Percentiles rank a stretch among this genome's conserved stretches.
These are phyloP conservation scores for Colletotrichum sp. DNA, from an alignment of 2,329 filamentous ascomycete genomes.

Conservation along the genomic window DNA sequence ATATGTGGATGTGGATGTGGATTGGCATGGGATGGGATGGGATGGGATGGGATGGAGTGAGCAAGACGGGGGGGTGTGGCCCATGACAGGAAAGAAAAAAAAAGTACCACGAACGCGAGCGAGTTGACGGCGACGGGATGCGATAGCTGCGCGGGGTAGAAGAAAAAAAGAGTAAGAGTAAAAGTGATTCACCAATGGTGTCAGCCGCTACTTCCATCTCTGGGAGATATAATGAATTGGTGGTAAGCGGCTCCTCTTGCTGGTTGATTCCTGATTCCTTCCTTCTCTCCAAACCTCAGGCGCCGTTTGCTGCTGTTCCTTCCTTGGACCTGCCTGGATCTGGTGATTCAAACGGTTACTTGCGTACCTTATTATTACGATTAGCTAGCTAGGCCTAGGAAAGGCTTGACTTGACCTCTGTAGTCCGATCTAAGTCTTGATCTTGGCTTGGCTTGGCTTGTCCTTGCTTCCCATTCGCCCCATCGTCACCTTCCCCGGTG, in stretches of 20 bases:
- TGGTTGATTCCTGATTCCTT: not conserved
- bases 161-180: not conserved
- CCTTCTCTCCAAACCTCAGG: conserved; percentile 2
- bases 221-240: not conserved
- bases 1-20: not conserved
- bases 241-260: conserved; percentile 8
- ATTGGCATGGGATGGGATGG: not conserved
- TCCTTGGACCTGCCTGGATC: not conserved
- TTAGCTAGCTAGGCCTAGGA: not conserved
- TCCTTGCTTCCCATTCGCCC: not conserved
- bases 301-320: not conserved
- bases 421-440: not conserved
- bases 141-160: not conserved
- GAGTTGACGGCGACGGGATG: not conserved
- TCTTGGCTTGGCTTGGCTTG: not conserved
- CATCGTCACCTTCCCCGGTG: not conserved
- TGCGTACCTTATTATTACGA: not conserved
- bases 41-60: not conserved
- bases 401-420: not conserved
- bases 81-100: not conserved
- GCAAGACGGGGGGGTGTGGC: not conserved
- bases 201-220: not conserved
- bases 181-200: not conserved
- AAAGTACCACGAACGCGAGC: not conserved
- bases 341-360: not conserved